Evolutionary conservation across 768 basidiomycete genomes (phyloP), one percentile per base, ranked within the genome.

Genomic region (Termitomyces sp.): DNA sequence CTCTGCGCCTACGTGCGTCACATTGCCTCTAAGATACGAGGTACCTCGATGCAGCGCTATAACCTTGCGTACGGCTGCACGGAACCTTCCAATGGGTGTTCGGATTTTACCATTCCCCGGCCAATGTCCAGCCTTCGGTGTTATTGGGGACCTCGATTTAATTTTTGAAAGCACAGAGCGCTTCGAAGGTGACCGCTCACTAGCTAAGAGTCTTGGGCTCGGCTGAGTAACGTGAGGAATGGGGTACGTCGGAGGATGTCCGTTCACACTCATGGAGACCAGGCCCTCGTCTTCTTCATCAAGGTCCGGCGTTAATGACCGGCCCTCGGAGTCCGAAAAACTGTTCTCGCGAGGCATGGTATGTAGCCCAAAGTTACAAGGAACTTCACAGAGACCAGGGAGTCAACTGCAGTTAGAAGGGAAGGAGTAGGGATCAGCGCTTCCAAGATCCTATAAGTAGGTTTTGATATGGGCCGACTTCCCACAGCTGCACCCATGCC

Each of bases 321-420:
- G 78, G 23, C 83, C 82, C 30, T 83, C 84, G 35, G 82, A 82
- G 67, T 88, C 85, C 61, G 74, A 77, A 70, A 85, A 78, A 68
- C 84, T 85, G 70, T 86, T 85, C 65, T 84, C 82, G 54, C 84
- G 77, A 45, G 85, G 81, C 85, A 86, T 85, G 32, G 28, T 59
- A 55, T 55, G 40, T 57, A 63, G 32, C 35, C 55, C 25, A 16
- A n/a, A 32, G 7, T 9, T 27, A n/a, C 19, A 25, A 34, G 32
- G 42, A 12, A 34, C 12, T 34, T 34, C 12, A 34, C 19, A 21
- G 32, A 45, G 44, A 27, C 32, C 39, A 37, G 12, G 39, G 4
- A 41, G 51, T 27, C 7, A 28, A 41, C 27, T 7, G 40, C 6
- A 34, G 12, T 23, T 8, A 34, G 48, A 43, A 19, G 32, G 14